Evolutionary conservation across 306 rosid genomes (phyloP).

Genomic region (Pyrus communis): DNA sequence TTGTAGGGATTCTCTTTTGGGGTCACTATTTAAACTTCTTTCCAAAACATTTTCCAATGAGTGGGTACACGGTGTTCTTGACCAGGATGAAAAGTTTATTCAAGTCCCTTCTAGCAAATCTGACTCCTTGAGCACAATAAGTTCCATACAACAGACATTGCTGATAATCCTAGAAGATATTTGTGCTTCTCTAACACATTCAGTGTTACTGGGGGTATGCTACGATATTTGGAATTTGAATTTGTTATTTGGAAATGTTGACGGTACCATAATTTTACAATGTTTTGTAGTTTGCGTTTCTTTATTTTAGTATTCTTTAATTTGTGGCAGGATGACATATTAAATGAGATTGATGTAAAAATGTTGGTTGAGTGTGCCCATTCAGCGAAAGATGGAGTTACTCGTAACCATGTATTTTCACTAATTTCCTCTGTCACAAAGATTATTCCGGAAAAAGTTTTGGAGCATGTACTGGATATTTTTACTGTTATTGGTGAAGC

Average conservation of each 20-base stretch:
- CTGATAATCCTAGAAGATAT: constrained; percentile 75
- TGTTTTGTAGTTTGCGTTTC: neutral
- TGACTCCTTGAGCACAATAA: constrained; percentile 26
- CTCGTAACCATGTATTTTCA: constrained; percentile 71
- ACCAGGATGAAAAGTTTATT: constrained; percentile 19
- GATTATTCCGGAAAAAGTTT: constrained; percentile 51
- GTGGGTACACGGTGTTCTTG: constrained; percentile 34
- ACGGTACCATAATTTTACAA: neutral
- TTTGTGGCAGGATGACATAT: constrained; percentile 41
- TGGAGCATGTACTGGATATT: constrained; percentile 59
- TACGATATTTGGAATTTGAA: constrained; percentile 1
- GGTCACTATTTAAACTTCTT: constrained; percentile 60
- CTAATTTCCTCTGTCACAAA: constrained; percentile 54
- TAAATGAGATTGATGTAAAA: constrained; percentile 37
- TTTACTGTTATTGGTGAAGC: constrained; percentile 66
- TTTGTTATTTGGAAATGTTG: neutral
- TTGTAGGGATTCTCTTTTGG: constrained; percentile 63
- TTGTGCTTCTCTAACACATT: constrained; percentile 34
- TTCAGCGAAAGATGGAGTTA: constrained; percentile 39
- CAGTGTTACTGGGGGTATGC: constrained; percentile 31
- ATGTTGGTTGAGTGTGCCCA: constrained; percentile 61
- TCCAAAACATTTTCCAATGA: constrained; percentile 44
- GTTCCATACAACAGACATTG: constrained; percentile 67
- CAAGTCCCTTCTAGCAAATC: constrained; percentile 22
- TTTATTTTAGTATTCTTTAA: neutral